phyloP scores from a whole-genome alignment of 1,284 basidiomycete species.

The Trametes pubescens region DNA sequence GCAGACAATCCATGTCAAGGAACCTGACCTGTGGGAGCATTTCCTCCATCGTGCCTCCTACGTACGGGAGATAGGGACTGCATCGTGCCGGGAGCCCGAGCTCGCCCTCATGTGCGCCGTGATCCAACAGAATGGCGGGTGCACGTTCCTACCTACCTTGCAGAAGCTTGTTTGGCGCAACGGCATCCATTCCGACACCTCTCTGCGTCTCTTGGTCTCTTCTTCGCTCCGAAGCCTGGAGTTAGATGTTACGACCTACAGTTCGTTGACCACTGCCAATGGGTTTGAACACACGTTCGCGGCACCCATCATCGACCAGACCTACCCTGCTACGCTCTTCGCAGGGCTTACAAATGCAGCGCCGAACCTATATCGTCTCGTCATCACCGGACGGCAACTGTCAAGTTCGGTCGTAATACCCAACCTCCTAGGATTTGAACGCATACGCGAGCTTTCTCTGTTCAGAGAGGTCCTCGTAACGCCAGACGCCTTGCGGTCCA shows the following conservation, averaged over 20 bases:
- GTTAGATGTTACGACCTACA: constrained; percentile 16
- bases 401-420: constrained; percentile 6
- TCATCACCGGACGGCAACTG: constrained; percentile 16
- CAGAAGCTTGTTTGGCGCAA: constrained; percentile 25
- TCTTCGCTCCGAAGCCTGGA: constrained; percentile 19
- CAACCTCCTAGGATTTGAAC: constrained; percentile 6
- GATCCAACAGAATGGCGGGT: constrained; percentile 18
- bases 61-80: constrained; percentile 21
- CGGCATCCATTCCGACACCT: constrained; percentile 14
- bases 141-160: constrained; percentile 21
- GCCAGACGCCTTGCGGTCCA: constrained; percentile 6
- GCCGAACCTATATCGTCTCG: constrained; percentile 17
- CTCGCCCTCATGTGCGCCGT: constrained; percentile 23
- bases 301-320: background rate
- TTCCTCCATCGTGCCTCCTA: constrained; percentile 25
- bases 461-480: constrained; percentile 14
- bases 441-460: constrained; percentile 20
- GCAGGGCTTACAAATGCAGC: constrained; percentile 9
- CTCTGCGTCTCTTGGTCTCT: constrained; percentile 17
- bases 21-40: constrained; percentile 19
- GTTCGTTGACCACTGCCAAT: background rate
- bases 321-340: constrained; percentile 6
- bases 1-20: constrained; percentile 23
- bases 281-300: background rate
- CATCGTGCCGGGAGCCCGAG: constrained; percentile 17